A percentile compares a stretch with the other conserved stretches of the same genome.
Evolutionary conservation across 2,329 filamentous ascomycete species (phyloP).

Genomic region (Colletotrichum sidae): DNA sequence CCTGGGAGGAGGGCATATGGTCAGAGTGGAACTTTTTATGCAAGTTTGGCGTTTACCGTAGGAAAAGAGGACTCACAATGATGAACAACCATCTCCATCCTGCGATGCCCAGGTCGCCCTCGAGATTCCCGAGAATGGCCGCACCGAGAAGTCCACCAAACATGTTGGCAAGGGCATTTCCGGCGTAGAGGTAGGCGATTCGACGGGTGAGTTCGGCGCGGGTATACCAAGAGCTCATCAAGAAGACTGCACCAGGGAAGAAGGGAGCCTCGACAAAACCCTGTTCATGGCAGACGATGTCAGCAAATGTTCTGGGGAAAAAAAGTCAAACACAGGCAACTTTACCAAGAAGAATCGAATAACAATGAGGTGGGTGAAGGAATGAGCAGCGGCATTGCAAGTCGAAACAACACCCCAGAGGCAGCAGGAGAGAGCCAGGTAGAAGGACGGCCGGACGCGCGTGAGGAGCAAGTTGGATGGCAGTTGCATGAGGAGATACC

Average conservation of each 20-base stretch:
- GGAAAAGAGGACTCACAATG: constrained; percentile 36
- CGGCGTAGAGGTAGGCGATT: constrained; percentile 60
- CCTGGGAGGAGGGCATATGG: constrained; percentile 38
- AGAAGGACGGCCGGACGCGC: constrained; percentile 63
- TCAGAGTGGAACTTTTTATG: neutral
- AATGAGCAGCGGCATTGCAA: constrained; percentile 59
- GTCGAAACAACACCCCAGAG: constrained; percentile 54
- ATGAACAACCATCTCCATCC: constrained; percentile 48
- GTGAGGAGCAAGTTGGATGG: constrained; percentile 71
- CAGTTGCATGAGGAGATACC: constrained; percentile 71
- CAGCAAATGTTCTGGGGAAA: too few species aligned
- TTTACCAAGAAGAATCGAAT: constrained; percentile 57
- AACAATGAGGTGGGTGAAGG: constrained; percentile 55
- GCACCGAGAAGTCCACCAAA: constrained; percentile 64
- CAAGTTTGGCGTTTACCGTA: neutral
- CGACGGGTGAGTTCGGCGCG: constrained; percentile 56
- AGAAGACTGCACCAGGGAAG: constrained; percentile 60
- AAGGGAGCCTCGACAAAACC: constrained; percentile 60
- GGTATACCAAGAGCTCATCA: constrained; percentile 60
- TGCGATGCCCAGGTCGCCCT: constrained; percentile 40
- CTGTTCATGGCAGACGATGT: too few species aligned
- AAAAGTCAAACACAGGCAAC: neutral
- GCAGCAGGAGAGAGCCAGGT: constrained; percentile 61
- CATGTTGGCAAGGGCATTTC: constrained; percentile 60
- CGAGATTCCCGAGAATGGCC: constrained; percentile 57